Evolutionary conservation across 1,139 yeast species (phyloP), one percentile per base, ranked within the genome.

Genomic region (Meyerozyma elateridarum): DNA sequence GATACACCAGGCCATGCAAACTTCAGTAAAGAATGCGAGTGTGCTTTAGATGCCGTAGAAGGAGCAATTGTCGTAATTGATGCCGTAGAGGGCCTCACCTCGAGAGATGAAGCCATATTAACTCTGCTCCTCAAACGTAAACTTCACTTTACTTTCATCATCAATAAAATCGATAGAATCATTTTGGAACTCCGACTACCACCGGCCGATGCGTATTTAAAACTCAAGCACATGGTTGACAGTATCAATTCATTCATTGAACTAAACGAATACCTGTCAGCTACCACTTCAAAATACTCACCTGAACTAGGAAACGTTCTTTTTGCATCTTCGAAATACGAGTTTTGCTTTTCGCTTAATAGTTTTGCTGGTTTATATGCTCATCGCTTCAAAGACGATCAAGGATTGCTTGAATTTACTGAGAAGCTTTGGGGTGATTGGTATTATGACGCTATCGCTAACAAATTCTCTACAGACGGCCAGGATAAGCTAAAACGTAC

Each of bases 1-100:
- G 98, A 93, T 48, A 69, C 95, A 0, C 99, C 99, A 0, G 99
- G 99, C 0, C 97, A 91, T 56, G 72, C 75, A 1, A 81, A 87
- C 47, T 91, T 91, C 50, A 57, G 69, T 20, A 96, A 85, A 49
- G 97, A 91, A 46, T 61, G 76, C 3, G 66, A 76, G 0, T 69
- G 76, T 1, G 73, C 83, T 0, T 53, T 80, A 14, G 55, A 75
- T 19, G 64, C 78, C 1, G 73, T 73, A 0, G 97, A 91, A 42
- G 78, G 82, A 2, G 75, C 73, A 0, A 61, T 81, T 0, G 54
- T 89, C 1, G 83, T 87, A 1, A 63, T 91, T n/a, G 98, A 93
- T 54, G 81, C 73, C 1, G 79, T 87, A 1, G 96, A 89, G 51
- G 97, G 97, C 0, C 51, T 87, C 8, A 74, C 82, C 2, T 57